Percentiles rank a stretch among this genome's conserved stretches.
These are phyloP conservation scores for Monosporozyma solicola DNA, from an alignment of 805 yeast species.

Conservation along the genomic window DNA sequence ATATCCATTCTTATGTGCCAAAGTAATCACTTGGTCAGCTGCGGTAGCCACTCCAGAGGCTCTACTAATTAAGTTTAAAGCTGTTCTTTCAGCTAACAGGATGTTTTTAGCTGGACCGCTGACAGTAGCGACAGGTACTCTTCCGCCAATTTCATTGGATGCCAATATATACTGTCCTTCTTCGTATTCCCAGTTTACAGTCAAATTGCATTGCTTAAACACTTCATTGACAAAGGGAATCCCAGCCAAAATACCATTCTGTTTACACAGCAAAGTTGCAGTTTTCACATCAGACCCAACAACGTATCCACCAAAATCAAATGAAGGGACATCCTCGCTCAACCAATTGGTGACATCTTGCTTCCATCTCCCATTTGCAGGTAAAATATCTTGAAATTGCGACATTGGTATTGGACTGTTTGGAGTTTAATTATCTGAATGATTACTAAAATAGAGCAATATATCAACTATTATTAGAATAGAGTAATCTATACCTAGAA, in stretches of 20 bases:
- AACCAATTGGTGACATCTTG: conserved; percentile 66
- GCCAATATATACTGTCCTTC: conserved; percentile 61
- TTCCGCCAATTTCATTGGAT: conserved; percentile 33
- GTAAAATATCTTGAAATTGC: conserved; percentile 47
- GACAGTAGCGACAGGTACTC: conserved; percentile 69
- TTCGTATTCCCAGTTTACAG: conserved; percentile 59
- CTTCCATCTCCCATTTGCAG: conserved; percentile 75
- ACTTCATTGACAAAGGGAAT: conserved; percentile 86
- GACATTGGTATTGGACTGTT: conserved; percentile 14
- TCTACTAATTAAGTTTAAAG: conserved; percentile 73
- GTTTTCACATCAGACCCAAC: conserved; percentile 70
- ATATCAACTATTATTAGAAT: too few species aligned
- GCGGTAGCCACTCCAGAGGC: conserved; percentile 83
- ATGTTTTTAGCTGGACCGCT: conserved; percentile 72
- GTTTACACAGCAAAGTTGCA: conserved; percentile 77
- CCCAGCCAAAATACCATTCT: conserved; percentile 72
- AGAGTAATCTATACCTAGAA: too few species aligned
- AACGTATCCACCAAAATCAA: conserved; percentile 90
- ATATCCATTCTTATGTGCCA: conserved; percentile 64
- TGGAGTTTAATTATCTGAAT: background rate
- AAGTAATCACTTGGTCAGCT: conserved; percentile 44
- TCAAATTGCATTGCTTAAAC: conserved; percentile 61
- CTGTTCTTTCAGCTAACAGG: conserved; percentile 75
- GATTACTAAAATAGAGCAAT: background rate
- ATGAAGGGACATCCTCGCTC: conserved; percentile 84